Evolutionary conservation across 495 filamentous ascomycete species (phyloP).

Genomic region (Aspergillus heteromorphus): DNA sequence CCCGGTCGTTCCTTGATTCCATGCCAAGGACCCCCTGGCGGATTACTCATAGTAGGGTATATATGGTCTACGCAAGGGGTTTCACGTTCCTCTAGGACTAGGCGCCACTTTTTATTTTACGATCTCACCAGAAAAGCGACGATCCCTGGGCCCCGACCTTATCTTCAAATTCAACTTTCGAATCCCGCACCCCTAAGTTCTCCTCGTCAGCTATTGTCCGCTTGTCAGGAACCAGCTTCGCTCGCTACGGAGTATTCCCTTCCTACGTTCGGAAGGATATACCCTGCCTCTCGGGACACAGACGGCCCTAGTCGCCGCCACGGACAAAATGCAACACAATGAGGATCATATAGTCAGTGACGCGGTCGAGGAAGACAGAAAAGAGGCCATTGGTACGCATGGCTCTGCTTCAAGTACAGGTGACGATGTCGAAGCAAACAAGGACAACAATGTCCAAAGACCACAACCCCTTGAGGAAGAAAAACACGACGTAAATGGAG

Average conservation of each 20-base stretch:
- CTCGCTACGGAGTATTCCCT: neutral
- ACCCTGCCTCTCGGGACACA: neutral
- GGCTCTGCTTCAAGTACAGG: neutral
- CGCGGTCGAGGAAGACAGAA: neutral
- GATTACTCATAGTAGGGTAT: neutral
- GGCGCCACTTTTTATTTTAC: neutral
- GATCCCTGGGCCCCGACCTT: neutral
- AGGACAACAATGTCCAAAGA: constrained; percentile 9
- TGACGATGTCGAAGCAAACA: constrained; percentile 1
- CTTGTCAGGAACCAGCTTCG: neutral
- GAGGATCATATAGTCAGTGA: neutral
- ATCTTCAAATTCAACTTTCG: too few relatives aligned
- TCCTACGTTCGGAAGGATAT: neutral
- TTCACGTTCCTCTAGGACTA: neutral
- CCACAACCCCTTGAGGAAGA: neutral
- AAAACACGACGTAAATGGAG: constrained; percentile 9
- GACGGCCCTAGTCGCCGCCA: neutral
- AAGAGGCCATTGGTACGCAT: neutral
- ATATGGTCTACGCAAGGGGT: too few relatives aligned
- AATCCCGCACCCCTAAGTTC: neutral
- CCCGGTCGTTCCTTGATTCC: neutral
- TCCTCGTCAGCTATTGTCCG: neutral
- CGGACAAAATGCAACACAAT: neutral
- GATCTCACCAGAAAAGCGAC: neutral
- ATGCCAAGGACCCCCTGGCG: neutral